Base-by-base conservation (phyloP, 495 filamentous ascomycete genomes). In the Aspergillus incahuasiensis region DNA sequence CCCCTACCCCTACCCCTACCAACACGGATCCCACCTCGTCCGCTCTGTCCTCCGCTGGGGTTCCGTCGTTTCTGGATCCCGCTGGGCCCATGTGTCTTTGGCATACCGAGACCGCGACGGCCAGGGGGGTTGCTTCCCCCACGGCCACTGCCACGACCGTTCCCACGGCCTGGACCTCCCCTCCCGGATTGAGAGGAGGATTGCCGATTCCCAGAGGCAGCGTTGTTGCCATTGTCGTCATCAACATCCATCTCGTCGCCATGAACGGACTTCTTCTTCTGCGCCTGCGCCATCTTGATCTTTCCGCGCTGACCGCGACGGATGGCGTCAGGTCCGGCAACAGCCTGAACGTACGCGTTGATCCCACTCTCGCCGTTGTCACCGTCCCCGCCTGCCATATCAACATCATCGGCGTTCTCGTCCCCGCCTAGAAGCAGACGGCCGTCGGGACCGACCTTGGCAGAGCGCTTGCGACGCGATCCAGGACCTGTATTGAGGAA, bases 291-390 rank as follows among this genome's bases (percentile, higher is more conserved):
- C 75, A 96, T 95, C 79, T 95, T 97, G 54, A 97, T 71, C 71
- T 88, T 86, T 18, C 94, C 91, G 51, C 86, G 82, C 60, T 88
- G 86, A 19, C 95, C 94, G 32, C 91, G 80, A 54, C 84, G 83
- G 32, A 88, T 84, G 2, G 86, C 87, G 69, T 96, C 89, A 55
- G 87, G 86, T 47, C 95, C 88, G 57, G 83, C 86, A 34, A 98
- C 85, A 19, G 95, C 95, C 35, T 88, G 84, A 13, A 98, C 89
- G 68, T 97, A 98, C 28, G 94, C 94, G 60, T 89, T 88, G 18
- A 97, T 85, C 15, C 90, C 85, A 35, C 75, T 74, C 0, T 66
- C 57, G 43, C 74, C 84, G 22, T 62, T 53, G 45, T 70, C 71
- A 52, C 72, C 45, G 28, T 71, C 68, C 5, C 74, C 76, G 63